A percentile compares a stretch with the other conserved stretches of the same genome.
Evolutionary conservation across 1,284 basidiomycete genomes (phyloP).

Genomic region (Cryptococcus sp.): DNA sequence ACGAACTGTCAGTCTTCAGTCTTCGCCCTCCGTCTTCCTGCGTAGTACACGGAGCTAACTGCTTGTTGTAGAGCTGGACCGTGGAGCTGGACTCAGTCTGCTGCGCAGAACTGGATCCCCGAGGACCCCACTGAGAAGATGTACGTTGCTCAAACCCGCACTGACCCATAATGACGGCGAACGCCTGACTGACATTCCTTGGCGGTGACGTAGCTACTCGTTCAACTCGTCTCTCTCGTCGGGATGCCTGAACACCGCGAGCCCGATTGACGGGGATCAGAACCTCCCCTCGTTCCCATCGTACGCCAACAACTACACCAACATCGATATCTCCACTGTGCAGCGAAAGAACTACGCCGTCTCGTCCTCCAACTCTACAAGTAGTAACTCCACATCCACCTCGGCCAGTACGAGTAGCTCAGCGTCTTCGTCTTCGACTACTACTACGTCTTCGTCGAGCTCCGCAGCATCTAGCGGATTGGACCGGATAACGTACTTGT

Average conservation of each 20-base stretch:
- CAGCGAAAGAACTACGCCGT: neutral
- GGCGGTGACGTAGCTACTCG: slow-evolving; percentile 19
- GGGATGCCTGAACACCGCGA: slow-evolving; percentile 24
- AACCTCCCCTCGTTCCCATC: slow-evolving; percentile 29
- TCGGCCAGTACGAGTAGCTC: neutral
- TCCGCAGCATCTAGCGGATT: too few relatives aligned
- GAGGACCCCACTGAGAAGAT: slow-evolving; percentile 36
- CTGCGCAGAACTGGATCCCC: slow-evolving; percentile 43
- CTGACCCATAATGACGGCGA: too few relatives aligned
- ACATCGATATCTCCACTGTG: slow-evolving; percentile 21
- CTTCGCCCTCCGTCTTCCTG: slow-evolving; percentile 5
- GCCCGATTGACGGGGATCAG: slow-evolving; percentile 30
- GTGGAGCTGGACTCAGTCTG: slow-evolving; percentile 39
- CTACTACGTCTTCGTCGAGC: too few relatives aligned
- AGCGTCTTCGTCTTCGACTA: neutral
- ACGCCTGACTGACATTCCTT: neutral
- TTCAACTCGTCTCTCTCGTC: slow-evolving; percentile 24
- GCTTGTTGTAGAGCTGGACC: slow-evolving; percentile 25
- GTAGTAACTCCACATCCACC: neutral
- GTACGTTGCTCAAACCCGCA: slow-evolving; percentile 14
- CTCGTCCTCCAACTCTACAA: neutral
- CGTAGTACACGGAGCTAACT: neutral
- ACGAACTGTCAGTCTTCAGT: slow-evolving; percentile 24
- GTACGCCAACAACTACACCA: slow-evolving; percentile 25
- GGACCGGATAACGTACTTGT: too few relatives aligned